Evolutionary conservation across 768 basidiomycete genomes (phyloP).

Genomic region (Suillus bovinus): DNA sequence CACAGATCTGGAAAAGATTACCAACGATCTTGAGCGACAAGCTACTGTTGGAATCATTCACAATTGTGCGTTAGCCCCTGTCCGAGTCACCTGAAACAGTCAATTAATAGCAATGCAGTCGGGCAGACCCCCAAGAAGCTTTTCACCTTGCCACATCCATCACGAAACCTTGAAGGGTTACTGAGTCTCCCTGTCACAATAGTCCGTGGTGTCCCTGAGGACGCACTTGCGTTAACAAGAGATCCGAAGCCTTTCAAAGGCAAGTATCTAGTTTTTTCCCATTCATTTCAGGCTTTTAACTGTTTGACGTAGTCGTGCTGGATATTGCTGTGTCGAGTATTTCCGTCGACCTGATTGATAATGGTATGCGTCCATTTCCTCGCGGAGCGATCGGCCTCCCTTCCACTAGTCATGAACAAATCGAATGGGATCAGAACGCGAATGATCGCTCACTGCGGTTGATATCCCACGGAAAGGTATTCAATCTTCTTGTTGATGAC

Average conservation of each 20-base stretch:
- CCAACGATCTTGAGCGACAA: constrained; percentile 84
- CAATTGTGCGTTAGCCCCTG: constrained; percentile 61
- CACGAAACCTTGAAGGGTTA: constrained; percentile 70
- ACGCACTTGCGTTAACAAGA: constrained; percentile 68
- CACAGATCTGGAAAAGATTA: constrained; percentile 81
- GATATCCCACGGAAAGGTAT: constrained; percentile 62
- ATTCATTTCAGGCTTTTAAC: not conserved
- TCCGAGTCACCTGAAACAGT: constrained; percentile 3
- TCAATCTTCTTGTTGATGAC: not conserved
- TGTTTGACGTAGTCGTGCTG: constrained; percentile 40
- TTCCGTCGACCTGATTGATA: constrained; percentile 44
- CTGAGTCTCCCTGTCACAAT: constrained; percentile 69
- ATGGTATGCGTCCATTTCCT: constrained; percentile 63
- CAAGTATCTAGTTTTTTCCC: constrained; percentile 23
- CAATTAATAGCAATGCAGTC: constrained; percentile 43
- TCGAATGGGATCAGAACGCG: constrained; percentile 59
- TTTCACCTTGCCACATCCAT: constrained; percentile 75
- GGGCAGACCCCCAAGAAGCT: constrained; percentile 92
- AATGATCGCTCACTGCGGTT: constrained; percentile 57
- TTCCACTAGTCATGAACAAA: constrained; percentile 60
- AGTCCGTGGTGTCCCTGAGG: constrained; percentile 81
- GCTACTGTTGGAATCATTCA: constrained; percentile 95
- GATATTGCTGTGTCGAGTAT: constrained; percentile 41
- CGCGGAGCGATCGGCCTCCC: constrained; percentile 60
- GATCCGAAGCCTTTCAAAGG: constrained; percentile 58